Conservation (phyloP, 345 rosid genomes). For the Dovyalis caffra region DNA sequence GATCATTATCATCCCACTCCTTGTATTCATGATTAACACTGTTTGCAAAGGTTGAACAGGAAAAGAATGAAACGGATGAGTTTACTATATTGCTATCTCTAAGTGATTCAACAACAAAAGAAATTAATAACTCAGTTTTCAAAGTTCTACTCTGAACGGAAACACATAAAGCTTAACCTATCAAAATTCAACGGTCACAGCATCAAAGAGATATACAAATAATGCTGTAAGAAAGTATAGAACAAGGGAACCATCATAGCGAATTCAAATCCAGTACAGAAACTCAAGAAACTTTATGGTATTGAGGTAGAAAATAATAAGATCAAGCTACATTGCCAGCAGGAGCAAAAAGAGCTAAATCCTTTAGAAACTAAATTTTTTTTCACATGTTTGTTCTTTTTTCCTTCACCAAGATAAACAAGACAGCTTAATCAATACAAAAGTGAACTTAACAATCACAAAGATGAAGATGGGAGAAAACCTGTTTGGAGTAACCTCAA, state of each 20-base stretch:
- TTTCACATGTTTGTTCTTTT: too few species aligned
- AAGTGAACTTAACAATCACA: not conserved
- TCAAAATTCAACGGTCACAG: too few species aligned
- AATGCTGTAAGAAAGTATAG: too few species aligned
- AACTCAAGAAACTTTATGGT: too few species aligned
- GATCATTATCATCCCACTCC: constrained; percentile 83
- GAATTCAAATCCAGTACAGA: too few species aligned
- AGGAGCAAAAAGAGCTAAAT: not conserved
- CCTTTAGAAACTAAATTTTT: not conserved
- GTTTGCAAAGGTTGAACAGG: constrained; percentile 22
- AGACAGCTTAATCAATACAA: not conserved
- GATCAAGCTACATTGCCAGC: not conserved
- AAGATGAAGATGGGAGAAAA: constrained; percentile 22
- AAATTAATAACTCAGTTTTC: not conserved
- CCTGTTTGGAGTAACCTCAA: constrained; percentile 96
- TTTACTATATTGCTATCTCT: not conserved
- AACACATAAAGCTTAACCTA: too few species aligned
- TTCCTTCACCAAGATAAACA: too few species aligned
- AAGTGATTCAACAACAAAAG: not conserved
- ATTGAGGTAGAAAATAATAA: too few species aligned
- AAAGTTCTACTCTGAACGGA: not conserved
- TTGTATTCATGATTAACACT: constrained; percentile 95
- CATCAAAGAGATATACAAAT: too few species aligned
- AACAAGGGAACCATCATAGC: too few species aligned
- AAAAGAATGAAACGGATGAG: constrained; percentile 1